A percentile compares a stretch with the other conserved stretches of the same genome.
phyloP scores from a whole-genome alignment of 1,139 yeast species.

The Geotrichum carabidarum region DNA sequence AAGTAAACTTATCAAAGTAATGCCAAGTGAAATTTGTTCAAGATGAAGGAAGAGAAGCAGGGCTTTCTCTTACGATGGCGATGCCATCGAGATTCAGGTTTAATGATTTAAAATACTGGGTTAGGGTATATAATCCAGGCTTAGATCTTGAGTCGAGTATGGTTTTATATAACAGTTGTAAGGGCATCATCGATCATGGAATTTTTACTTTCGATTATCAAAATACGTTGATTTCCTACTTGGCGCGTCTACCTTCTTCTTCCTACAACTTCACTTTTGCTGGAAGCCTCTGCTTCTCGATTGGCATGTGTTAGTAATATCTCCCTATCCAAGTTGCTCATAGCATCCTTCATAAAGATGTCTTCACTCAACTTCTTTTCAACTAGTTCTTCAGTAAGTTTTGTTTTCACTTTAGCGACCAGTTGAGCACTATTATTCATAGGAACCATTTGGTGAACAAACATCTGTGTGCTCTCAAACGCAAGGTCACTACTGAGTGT shows the following conservation, averaged over 20 bases:
- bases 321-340: conserved; percentile 6
- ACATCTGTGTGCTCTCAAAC: conserved; percentile 15
- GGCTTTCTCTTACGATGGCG: no score
- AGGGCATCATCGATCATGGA: no score
- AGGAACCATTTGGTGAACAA: conserved; percentile 18
- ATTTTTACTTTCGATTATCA: no score
- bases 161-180: no score
- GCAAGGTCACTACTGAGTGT: conserved; percentile 10
- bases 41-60: no score
- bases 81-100: no score
- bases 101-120: no score
- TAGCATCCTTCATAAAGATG: conserved; percentile 17
- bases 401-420: conserved; percentile 3
- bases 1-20: no score
- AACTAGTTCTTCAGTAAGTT: conserved; percentile 13
- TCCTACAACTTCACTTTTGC: background rate
- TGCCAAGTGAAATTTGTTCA: no score
- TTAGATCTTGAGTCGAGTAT: no score
- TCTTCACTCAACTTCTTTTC: conserved; percentile 15
- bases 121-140: no score
- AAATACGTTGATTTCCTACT: no score
- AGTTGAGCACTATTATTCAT: conserved; percentile 5
- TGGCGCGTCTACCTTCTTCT: background rate
- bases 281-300: background rate
- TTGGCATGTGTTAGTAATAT: background rate